Evolutionary conservation across 176 grass and related monocot genomes (phyloP), one percentile per base, ranked within the genome.

Genomic region (Oryza coarctata): DNA sequence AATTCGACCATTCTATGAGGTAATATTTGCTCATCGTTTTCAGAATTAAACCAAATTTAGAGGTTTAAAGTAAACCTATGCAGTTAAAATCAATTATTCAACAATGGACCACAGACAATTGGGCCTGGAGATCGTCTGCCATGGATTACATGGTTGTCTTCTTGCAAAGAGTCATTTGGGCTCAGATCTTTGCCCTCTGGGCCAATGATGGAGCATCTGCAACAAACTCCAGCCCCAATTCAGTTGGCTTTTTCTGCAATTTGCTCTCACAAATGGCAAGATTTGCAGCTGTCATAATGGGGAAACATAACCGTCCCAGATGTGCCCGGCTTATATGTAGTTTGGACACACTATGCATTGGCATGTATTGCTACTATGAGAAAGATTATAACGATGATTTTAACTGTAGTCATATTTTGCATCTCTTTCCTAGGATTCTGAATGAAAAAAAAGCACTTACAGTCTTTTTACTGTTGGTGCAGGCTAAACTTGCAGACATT

Each of bases 401-500:
- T 34, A 78, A 65, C 14, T 76, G 47, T 43, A 35, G 32, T 43
- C 70, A 44, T 44, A 11, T 25, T 41, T 15, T 71, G 1, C 57
- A 47, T 63, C 27, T 57, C 17, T 64, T 62, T 77, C 40, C 47
- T 70, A 74, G 45, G 25, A 58, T 60, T 71, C 39, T 76, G 32
- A 70, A 70, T 63, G 69, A 44, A 63, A 44, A 44, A 33, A 20
- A 38, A 25, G 1, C 7, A 68, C 44, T 68, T 80, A 44, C 29
- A 73, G n/a, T 62, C 15, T 73, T 15, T 13, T 45, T 32, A 57
- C 17, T 62, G 75, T 70, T 74, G 15, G 69, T 79, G 50, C 89
- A 92, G 91, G 89, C 91, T 9, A 93, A 87, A 71, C 87, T 99
- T 72, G 87, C 89, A 71, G 91, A 96, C 43, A 92, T 99, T 13